Percentiles rank a stretch among this genome's conserved stretches.
These are phyloP conservation scores for Kickxella alabastrina DNA, from an alignment of 192 early-diverging fungal species.

Conservation along the genomic window DNA sequence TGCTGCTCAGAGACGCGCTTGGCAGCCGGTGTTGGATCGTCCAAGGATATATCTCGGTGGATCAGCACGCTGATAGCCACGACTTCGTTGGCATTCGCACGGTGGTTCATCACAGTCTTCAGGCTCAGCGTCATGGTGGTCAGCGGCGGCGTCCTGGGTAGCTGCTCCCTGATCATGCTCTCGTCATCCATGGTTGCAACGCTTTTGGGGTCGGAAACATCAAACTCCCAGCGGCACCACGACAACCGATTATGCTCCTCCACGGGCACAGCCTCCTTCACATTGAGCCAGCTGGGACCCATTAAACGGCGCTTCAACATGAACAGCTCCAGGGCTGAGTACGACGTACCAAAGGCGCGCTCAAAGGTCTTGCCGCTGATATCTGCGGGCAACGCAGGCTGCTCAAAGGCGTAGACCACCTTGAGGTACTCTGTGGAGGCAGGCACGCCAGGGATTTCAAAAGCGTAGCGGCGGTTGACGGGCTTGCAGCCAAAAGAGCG, in stretches of 20 bases:
- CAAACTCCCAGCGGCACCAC: slow-evolving; percentile 83
- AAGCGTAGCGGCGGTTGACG: slow-evolving; percentile 84
- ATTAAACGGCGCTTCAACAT: slow-evolving; percentile 91
- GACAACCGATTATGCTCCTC: slow-evolving; percentile 57
- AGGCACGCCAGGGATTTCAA: slow-evolving; percentile 81
- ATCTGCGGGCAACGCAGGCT: slow-evolving; percentile 53
- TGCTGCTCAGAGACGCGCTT: slow-evolving; percentile 52
- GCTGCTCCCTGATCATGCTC: slow-evolving; percentile 26
- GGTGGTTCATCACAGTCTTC: slow-evolving; percentile 75
- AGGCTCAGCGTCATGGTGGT: slow-evolving; percentile 84
- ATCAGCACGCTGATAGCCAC: slow-evolving; percentile 71
- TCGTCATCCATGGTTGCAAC: slow-evolving; percentile 60
- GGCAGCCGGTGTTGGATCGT: slow-evolving; percentile 54
- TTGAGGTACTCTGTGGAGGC: slow-evolving; percentile 80
- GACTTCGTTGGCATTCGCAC: slow-evolving; percentile 87
- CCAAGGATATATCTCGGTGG: slow-evolving; percentile 63
- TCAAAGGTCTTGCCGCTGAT: slow-evolving; percentile 68
- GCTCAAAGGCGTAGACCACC: slow-evolving; percentile 73
- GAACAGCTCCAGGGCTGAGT: slow-evolving; percentile 86
- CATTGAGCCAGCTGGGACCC: slow-evolving; percentile 92
- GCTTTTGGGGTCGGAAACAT: slow-evolving; percentile 66
- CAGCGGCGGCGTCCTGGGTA: slow-evolving; percentile 66
- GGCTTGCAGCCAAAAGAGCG: slow-evolving; percentile 55
- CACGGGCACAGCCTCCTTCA: slow-evolving; percentile 52
- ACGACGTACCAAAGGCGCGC: slow-evolving; percentile 83